phyloP scores from a whole-genome alignment of 2,329 filamentous ascomycete species.

The Sclerotinia spermophila region DNA sequence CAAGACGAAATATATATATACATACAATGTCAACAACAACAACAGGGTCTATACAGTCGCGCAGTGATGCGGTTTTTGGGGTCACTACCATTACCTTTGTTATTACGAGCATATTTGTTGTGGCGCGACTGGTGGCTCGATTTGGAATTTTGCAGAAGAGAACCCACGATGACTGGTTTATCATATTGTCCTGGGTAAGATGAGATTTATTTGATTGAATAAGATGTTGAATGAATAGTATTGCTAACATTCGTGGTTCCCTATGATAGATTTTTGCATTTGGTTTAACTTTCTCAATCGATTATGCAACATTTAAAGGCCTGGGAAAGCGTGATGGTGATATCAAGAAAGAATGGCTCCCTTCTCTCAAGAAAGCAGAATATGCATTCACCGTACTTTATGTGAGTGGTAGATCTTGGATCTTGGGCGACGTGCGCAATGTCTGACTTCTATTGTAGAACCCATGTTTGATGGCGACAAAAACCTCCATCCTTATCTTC shows the following conservation, averaged over 20 bases:
- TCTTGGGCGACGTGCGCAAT: not conserved
- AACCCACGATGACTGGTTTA: slow-evolving; percentile 76
- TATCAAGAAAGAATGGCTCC: slow-evolving; percentile 49
- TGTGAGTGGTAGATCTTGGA: slow-evolving; percentile 40
- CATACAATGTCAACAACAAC: slow-evolving; percentile 10
- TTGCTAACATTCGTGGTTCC: not conserved
- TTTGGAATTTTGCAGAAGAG: slow-evolving; percentile 68
- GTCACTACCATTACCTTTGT: slow-evolving; percentile 67
- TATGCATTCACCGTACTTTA: slow-evolving; percentile 64
- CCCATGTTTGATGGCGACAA: slow-evolving; percentile 83
- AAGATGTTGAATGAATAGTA: not conserved
- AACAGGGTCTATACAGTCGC: slow-evolving; percentile 20
- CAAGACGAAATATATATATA: not conserved
- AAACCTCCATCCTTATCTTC: slow-evolving; percentile 89
- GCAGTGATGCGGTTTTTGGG: slow-evolving; percentile 59
- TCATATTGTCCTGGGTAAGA: slow-evolving; percentile 70
- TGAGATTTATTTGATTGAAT: not conserved
- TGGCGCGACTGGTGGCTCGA: slow-evolving; percentile 68
- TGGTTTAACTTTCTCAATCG: slow-evolving; percentile 64
- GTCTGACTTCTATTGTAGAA: slow-evolving; percentile 52
- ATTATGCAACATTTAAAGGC: slow-evolving; percentile 59
- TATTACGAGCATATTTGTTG: slow-evolving; percentile 71
- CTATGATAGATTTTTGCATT: slow-evolving; percentile 51
- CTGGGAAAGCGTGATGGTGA: slow-evolving; percentile 65
- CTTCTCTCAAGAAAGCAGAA: slow-evolving; percentile 54